A percentile compares a stretch with the other conserved stretches of the same genome.
Evolutionary conservation across 23 red algal species (phyloP).

Genomic region (Agarophyton chilense): DNA sequence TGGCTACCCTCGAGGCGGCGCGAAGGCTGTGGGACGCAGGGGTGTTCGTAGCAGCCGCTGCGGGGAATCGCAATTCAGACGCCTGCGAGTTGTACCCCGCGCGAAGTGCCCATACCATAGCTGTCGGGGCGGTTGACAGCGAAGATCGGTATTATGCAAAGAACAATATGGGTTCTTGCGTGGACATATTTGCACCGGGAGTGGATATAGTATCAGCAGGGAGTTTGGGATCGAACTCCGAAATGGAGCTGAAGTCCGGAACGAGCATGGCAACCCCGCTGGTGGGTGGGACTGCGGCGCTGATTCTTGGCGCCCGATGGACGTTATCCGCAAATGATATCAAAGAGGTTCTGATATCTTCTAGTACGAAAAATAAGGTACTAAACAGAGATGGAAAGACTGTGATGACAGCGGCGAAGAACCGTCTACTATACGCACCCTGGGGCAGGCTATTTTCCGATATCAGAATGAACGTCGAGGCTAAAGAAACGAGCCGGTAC

Average conservation of each 20-base stretch:
- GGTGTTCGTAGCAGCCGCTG: slow-evolving; percentile 52
- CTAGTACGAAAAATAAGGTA: slow-evolving; percentile 30
- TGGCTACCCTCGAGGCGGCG: background rate
- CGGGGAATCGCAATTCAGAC: slow-evolving; percentile 45
- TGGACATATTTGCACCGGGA: slow-evolving; percentile 58
- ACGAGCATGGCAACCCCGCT: slow-evolving; percentile 13
- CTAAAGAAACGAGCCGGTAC: background rate
- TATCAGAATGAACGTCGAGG: slow-evolving; percentile 21
- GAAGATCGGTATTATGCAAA: slow-evolving; percentile 21
- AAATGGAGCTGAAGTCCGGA: slow-evolving; percentile 9
- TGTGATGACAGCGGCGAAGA: slow-evolving; percentile 27
- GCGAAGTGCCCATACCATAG: slow-evolving; percentile 13
- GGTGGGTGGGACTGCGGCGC: slow-evolving; percentile 7
- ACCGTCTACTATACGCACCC: slow-evolving; percentile 50
- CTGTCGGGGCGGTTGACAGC: slow-evolving; percentile 51
- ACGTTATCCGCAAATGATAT: slow-evolving; percentile 17
- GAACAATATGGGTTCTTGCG: slow-evolving; percentile 53
- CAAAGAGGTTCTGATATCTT: slow-evolving; percentile 36
- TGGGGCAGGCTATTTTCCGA: slow-evolving; percentile 51
- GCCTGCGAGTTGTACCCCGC: slow-evolving; percentile 62
- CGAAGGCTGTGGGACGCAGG: slow-evolving; percentile 14
- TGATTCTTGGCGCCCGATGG: slow-evolving; percentile 22
- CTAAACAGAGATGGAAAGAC: slow-evolving; percentile 4
- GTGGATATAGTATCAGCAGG: slow-evolving; percentile 35
- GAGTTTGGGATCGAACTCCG: background rate